phyloP scores from a whole-genome alignment of 208 protist species.

The Herpetomonas samuelpessoai region DNA sequence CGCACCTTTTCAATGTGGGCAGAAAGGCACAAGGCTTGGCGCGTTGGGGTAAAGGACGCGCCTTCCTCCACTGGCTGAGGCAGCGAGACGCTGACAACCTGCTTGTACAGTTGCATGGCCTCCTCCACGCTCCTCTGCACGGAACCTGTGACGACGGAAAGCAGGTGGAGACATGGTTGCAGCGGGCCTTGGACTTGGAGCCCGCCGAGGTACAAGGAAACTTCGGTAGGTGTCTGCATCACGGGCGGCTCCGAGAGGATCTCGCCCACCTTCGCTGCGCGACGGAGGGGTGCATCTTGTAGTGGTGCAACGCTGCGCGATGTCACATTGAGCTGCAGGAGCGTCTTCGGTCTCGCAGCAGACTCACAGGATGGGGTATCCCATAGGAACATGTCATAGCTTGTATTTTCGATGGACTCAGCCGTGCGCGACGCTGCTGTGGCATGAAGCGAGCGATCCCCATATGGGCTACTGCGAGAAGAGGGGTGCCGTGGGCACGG shows the following conservation, averaged over 20 bases:
- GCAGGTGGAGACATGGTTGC: background rate
- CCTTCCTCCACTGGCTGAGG: background rate
- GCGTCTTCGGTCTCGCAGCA: too few relatives aligned
- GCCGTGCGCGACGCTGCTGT: background rate
- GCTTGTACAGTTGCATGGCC: background rate
- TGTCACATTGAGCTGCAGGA: too few relatives aligned
- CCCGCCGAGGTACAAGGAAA: background rate
- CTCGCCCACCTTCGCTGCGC: background rate
- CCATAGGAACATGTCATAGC: too few relatives aligned
- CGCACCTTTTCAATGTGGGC: background rate
- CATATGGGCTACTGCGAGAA: too few relatives aligned
- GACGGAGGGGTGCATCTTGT: background rate
- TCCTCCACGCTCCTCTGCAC: background rate
- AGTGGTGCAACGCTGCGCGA: background rate
- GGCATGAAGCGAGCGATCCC: too few relatives aligned
- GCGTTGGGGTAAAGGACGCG: background rate
- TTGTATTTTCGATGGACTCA: background rate
- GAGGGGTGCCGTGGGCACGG: too few relatives aligned
- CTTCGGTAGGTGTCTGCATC: background rate
- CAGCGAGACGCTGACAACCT: background rate
- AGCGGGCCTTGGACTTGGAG: background rate
- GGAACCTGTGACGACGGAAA: background rate
- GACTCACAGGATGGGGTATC: too few relatives aligned
- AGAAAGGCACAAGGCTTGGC: background rate
- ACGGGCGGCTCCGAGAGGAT: background rate